Evolutionary conservation across 495 filamentous ascomycete species (phyloP), one percentile per base, ranked within the genome.

Genomic region (Echria macrotheca): DNA sequence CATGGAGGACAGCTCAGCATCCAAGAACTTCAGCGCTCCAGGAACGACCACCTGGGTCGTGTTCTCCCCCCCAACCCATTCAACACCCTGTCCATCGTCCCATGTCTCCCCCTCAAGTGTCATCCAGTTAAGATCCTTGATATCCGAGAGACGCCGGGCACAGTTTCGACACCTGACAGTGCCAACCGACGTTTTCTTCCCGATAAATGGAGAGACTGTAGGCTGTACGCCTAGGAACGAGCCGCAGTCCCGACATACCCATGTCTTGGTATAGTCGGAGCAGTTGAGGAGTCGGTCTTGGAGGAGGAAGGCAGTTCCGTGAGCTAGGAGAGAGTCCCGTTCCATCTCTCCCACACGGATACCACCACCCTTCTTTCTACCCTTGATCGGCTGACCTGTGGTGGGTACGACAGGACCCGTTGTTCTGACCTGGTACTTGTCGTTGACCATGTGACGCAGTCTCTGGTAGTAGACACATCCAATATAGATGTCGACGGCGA

Each of bases 341-440:
- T 98, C 93, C 93, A 98, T 98, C 72, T 98, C 93, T 59, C 93
- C 93, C 23, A 98, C 91, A 73, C 93, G 87, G 60, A 98, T 96
- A 81, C 93, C 93, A 67, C 93, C 93, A 57, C 93, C 93, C 74
- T 87, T 88, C 60, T 89, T 89, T 60, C 91, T 77, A 49, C 93
- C 93, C 74, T 98, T 96, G 71, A 97, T 90, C 21, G 93, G 93
- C 65, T 98, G 93, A 25, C 94, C 93, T 6, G 91, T 96, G 19
- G 95, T 77, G 18, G 81, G 74, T 44, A 87, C 89, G 37, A 96
- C 85, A 24, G 87, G 89, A 26, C 93, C 93, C 0, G 93, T 98
- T 2, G 93, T 96, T 63, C 93, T 82, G 49, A 97, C 93, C 69
- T 98, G 93, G 79, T 89, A 98, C 69, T 98, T 98, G 67, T 98